Conservation (phyloP, 768 basidiomycete genomes). For the Coprinellus micaceus region DNA sequence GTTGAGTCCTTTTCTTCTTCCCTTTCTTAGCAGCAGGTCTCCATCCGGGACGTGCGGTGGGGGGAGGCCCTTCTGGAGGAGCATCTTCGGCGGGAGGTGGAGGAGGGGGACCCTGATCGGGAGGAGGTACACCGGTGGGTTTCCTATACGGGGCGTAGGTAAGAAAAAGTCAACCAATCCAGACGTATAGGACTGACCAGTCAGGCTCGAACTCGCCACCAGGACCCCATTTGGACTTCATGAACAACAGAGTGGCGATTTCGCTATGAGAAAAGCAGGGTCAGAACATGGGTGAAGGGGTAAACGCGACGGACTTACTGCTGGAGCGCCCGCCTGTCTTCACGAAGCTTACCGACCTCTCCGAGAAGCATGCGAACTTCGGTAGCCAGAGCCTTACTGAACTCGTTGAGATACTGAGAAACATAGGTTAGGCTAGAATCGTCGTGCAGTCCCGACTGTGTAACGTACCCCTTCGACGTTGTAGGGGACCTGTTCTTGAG, state of each 20-base stretch:
- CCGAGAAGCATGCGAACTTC: constrained; percentile 81
- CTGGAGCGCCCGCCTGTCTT: constrained; percentile 73
- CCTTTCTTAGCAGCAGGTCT: constrained; percentile 48
- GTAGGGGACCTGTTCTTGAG: constrained; percentile 74
- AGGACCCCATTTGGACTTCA: constrained; percentile 76
- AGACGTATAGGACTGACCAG: constrained; percentile 46
- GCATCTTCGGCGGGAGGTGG: constrained; percentile 36
- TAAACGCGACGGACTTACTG: constrained; percentile 50
- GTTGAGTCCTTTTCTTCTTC: constrained; percentile 34
- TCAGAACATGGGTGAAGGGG: background rate
- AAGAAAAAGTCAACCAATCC: constrained; percentile 7
- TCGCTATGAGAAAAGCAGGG: constrained; percentile 64
- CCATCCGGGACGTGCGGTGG: constrained; percentile 54
- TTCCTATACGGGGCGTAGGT: constrained; percentile 30
- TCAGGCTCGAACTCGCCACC: constrained; percentile 83
- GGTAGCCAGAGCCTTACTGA: constrained; percentile 76
- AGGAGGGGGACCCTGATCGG: constrained; percentile 36
- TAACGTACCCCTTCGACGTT: constrained; percentile 77
- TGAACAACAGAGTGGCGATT: constrained; percentile 64
- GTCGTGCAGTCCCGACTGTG: too few species aligned
- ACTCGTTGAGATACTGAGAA: constrained; percentile 76
- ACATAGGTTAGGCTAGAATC: constrained; percentile 1
- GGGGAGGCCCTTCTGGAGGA: constrained; percentile 39
- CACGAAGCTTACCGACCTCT: constrained; percentile 80
- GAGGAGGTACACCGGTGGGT: constrained; percentile 32